phyloP scores from a whole-genome alignment of 192 early-diverging fungal species.

The Coemansia nantahalensis region DNA sequence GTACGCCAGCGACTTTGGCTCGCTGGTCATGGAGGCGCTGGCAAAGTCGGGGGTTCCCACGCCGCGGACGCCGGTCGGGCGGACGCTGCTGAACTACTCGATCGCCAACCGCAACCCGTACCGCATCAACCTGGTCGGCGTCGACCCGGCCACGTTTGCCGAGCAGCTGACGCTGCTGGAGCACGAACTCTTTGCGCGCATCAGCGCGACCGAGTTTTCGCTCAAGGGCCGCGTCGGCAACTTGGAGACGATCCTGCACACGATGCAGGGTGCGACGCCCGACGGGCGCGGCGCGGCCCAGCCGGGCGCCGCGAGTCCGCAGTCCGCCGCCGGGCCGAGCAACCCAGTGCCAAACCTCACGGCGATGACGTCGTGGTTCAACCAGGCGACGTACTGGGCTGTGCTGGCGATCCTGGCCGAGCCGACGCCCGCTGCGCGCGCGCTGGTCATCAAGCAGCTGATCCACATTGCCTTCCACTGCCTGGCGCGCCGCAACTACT shows the following conservation, averaged over 20 bases:
- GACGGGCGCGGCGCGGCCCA: slow-evolving; percentile 19
- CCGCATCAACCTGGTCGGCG: slow-evolving; percentile 39
- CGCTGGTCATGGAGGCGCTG: slow-evolving; percentile 51
- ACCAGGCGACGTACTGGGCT: slow-evolving; percentile 55
- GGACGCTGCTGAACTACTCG: slow-evolving; percentile 44
- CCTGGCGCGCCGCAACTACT: slow-evolving; percentile 53
- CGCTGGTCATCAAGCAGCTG: slow-evolving; percentile 48
- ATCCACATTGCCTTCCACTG: slow-evolving; percentile 55
- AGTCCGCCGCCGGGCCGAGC: slow-evolving; percentile 1
- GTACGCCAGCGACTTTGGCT: slow-evolving; percentile 52
- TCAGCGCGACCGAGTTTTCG: slow-evolving; percentile 65
- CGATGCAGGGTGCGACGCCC: slow-evolving; percentile 39
- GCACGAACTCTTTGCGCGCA: slow-evolving; percentile 63
- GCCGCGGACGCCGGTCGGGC: slow-evolving; percentile 47
- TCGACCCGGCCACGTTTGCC: slow-evolving; percentile 64
- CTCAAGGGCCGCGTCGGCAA: slow-evolving; percentile 51
- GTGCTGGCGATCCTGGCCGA: slow-evolving; percentile 48
- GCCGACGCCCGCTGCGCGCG: slow-evolving; percentile 39
- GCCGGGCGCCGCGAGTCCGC: too few relatives aligned
- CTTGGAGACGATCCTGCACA: slow-evolving; percentile 46
- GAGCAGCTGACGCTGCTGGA: slow-evolving; percentile 77
- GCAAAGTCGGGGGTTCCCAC: slow-evolving; percentile 52
- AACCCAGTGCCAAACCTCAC: slow-evolving; percentile 51
- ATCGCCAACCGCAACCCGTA: slow-evolving; percentile 52
- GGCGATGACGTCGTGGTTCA: slow-evolving; percentile 55